phyloP scores from a whole-genome alignment of 73 alveolate species.

The Tetrahymena borealis region DNA sequence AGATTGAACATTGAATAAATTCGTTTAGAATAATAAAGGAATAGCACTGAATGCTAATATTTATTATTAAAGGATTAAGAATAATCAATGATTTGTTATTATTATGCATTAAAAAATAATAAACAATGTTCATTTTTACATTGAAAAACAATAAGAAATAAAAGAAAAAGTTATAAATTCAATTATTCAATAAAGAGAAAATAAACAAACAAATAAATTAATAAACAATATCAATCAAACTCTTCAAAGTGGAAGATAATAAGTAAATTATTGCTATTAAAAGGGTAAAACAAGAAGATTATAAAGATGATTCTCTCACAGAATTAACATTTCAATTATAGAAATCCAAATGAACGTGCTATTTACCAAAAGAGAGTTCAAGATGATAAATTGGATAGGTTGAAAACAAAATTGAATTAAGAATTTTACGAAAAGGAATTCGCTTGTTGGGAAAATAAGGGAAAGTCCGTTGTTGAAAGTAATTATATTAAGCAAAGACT shows the following conservation, averaged over 20 bases:
- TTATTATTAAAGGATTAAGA: neutral
- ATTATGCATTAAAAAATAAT: neutral
- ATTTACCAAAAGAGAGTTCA: neutral
- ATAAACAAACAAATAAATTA: neutral
- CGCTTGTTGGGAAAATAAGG: slow-evolving; percentile 40
- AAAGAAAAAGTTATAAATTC: neutral
- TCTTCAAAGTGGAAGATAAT: neutral
- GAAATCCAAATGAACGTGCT: slow-evolving; percentile 1
- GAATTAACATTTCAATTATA: neutral
- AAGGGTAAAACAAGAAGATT: neutral
- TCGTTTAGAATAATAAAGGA: neutral
- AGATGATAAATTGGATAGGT: neutral
- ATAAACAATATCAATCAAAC: neutral
- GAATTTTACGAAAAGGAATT: slow-evolving; percentile 29
- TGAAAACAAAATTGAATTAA: slow-evolving; percentile 11
- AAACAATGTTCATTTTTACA: no score
- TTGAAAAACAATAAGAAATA: neutral
- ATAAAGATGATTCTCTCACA: neutral
- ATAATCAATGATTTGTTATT: no score
- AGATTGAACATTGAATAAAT: no score
- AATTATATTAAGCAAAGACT: slow-evolving; percentile 24
- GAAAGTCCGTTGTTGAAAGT: slow-evolving; percentile 16
- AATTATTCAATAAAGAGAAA: neutral
- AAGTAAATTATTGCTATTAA: no score
- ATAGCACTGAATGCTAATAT: neutral